These are phyloP conservation scores for Trichoderma asperelloides DNA, from an alignment of 495 filamentous ascomycete genomes.

Conservation along the genomic window DNA sequence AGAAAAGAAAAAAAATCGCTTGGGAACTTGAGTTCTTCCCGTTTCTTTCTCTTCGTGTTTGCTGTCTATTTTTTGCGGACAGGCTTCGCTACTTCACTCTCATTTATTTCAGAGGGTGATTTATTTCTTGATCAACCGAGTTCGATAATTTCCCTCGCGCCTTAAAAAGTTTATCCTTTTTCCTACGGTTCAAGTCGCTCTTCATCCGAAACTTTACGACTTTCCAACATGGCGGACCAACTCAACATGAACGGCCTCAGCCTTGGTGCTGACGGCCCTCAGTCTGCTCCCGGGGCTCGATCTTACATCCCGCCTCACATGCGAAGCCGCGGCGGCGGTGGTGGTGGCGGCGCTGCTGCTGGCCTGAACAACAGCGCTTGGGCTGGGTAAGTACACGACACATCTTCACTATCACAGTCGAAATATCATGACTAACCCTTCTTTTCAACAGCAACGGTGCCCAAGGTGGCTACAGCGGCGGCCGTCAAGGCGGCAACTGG, in stretches of 20 bases:
- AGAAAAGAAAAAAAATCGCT: constrained; percentile 11
- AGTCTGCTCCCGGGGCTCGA: constrained; percentile 43
- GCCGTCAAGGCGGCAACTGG: constrained; percentile 41
- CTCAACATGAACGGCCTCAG: constrained; percentile 83
- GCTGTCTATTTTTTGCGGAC: constrained; percentile 11
- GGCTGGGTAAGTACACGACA: constrained; percentile 44
- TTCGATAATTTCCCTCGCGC: constrained; percentile 3
- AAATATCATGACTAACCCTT: not conserved
- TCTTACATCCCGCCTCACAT: constrained; percentile 97
- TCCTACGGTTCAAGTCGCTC: constrained; percentile 4
- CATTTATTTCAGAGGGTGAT: constrained; percentile 7
- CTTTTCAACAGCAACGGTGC: not conserved
- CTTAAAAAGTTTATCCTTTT: not conserved
- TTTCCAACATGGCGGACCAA: constrained; percentile 75
- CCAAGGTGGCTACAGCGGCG: constrained; percentile 32
- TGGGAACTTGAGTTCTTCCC: constrained; percentile 17
- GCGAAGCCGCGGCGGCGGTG: constrained; percentile 41
- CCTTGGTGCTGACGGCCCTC: constrained; percentile 60
- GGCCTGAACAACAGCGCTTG: constrained; percentile 54
- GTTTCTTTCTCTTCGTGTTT: constrained; percentile 14
- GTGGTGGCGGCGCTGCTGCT: constrained; percentile 22
- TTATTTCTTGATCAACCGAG: not conserved
- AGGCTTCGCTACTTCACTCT: constrained; percentile 8
- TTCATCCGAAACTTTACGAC: not conserved
- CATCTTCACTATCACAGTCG: not conserved